These are phyloP conservation scores for Lactarius akahatsu DNA, from an alignment of 768 basidiomycete species.

Conservation along the genomic window DNA sequence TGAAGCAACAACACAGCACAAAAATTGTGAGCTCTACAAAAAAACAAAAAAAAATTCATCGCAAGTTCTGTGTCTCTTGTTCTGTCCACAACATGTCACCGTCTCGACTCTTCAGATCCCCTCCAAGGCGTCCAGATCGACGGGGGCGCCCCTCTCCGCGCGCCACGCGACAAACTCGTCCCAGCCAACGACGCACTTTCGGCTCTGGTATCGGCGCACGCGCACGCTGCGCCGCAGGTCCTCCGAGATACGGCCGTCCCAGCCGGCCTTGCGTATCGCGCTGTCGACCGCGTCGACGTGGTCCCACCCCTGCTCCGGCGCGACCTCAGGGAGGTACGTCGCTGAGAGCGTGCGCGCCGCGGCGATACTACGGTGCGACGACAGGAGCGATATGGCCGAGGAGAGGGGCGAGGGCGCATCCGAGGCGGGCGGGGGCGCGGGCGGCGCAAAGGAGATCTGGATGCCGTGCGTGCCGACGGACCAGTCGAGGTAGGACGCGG, in stretches of 20 bases:
- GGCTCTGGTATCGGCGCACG: slow-evolving; percentile 82
- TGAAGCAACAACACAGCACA: neutral
- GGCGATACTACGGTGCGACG: neutral
- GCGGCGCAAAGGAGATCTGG: slow-evolving; percentile 82
- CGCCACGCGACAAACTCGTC: slow-evolving; percentile 80
- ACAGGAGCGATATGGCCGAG: slow-evolving; percentile 58
- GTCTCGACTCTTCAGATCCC: neutral
- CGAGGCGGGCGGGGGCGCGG: slow-evolving; percentile 54
- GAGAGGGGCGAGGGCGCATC: slow-evolving; percentile 70
- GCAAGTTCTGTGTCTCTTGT: slow-evolving; percentile 1
- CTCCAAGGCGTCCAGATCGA: slow-evolving; percentile 12
- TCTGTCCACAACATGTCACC: no score
- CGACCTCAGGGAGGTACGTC: slow-evolving; percentile 92
- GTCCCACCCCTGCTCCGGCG: slow-evolving; percentile 91
- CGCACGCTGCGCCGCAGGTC: slow-evolving; percentile 72
- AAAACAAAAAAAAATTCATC: neutral
- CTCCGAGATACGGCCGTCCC: slow-evolving; percentile 78
- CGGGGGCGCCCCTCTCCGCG: slow-evolving; percentile 42
- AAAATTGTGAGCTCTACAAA: neutral
- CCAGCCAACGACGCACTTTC: slow-evolving; percentile 64
- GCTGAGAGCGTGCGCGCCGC: slow-evolving; percentile 66
- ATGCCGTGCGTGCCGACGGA: slow-evolving; percentile 90
- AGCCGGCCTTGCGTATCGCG: slow-evolving; percentile 93
- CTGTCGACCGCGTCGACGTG: slow-evolving; percentile 87
- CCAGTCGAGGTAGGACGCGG: slow-evolving; percentile 87